Evolutionary conservation across 2,329 filamentous ascomycete genomes (phyloP), one percentile per base, ranked within the genome.

Genomic region (Cytospora chrysosperma): DNA sequence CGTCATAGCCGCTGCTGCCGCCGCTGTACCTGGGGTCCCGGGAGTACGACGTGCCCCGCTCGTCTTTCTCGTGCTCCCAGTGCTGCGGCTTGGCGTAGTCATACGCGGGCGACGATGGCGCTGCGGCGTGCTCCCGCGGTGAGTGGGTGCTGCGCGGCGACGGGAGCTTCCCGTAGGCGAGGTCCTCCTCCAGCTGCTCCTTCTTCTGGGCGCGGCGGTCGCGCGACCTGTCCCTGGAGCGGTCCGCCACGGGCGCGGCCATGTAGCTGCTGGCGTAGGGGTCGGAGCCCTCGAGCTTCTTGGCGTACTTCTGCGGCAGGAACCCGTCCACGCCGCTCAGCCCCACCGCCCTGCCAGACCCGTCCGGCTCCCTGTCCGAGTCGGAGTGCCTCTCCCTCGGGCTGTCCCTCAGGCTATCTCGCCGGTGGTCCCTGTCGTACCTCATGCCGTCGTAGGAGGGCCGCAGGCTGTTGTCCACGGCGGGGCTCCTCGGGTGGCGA

Each of bases 221-320:
- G 56, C 69, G 69, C 61, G 69, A 69, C 28, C 69, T 69, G 28
- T 73, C 68, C 40, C 68, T 66, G 13, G 70, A 71, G 40, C 67
- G 69, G 55, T 72, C 69, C 10, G 70, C 67, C n/a, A 70, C 15
- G 37, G 65, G 65, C 69, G 24, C 70, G 63, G 59, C 72, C 70
- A 52, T 71, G 56, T 50, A 63, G 59, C 34, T 68, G 61, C 51
- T 68, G 56, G 63, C 53, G 57, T 52, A 69, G 56, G 65, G 49
- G 57, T 64, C 69, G 27, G 66, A 62, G 3, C 61, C 64, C 52
- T 71, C 68, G 15, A 68, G 68, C 65, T 76, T 74, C 62, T 74
- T 72, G 68, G 75, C 76, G 67, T 84, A 83, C 68, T 82, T 83
- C 65, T 78, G 75, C 1, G 81, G 81, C 43, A 83, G 71, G 67